Percentiles rank a stretch among this genome's conserved stretches.
Conservation (phyloP, 305 asterid species). For the Withania somnifera region DNA sequence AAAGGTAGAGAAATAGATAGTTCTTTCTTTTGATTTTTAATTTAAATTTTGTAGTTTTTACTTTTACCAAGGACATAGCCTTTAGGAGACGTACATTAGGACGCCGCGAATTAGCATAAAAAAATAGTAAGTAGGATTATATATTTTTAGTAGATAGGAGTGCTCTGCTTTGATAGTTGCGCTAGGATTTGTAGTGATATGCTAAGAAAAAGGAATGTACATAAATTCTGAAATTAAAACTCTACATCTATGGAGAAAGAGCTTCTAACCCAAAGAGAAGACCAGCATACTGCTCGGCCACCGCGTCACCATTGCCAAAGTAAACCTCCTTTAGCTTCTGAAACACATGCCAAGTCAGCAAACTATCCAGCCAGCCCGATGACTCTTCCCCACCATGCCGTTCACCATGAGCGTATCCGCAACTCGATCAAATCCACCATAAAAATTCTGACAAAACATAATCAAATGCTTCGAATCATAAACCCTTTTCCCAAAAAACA, state of each 20-base stretch:
- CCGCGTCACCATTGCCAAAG: slow-evolving; percentile 29
- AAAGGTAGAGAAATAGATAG: no score
- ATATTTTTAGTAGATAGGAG: no score
- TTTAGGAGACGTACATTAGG: no score
- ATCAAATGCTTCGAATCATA: slow-evolving; percentile 78
- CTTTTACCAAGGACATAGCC: no score
- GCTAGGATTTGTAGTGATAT: no score
- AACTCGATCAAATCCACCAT: slow-evolving; percentile 74
- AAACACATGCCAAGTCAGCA: slow-evolving; percentile 70
- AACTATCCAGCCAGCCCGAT: slow-evolving; percentile 87
- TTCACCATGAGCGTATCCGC: slow-evolving; percentile 35
- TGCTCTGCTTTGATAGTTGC: no score
- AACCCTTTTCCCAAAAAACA: slow-evolving; percentile 47
- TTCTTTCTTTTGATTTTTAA: no score
- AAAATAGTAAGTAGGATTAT: no score
- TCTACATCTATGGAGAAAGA: slow-evolving; percentile 21
- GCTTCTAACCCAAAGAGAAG: slow-evolving; percentile 79
- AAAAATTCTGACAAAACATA: slow-evolving; percentile 47
- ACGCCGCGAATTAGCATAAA: no score
- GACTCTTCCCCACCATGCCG: slow-evolving; percentile 57
- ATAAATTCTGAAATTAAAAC: slow-evolving; percentile 12
- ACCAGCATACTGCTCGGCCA: slow-evolving; percentile 46
- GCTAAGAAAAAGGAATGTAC: slow-evolving; percentile 31
- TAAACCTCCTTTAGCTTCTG: slow-evolving; percentile 41
- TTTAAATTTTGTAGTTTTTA: no score